Percentiles rank a stretch among this genome's conserved stretches.
phyloP scores from a whole-genome alignment of 768 basidiomycete species.

The Sistotremastrum niveocremeum region DNA sequence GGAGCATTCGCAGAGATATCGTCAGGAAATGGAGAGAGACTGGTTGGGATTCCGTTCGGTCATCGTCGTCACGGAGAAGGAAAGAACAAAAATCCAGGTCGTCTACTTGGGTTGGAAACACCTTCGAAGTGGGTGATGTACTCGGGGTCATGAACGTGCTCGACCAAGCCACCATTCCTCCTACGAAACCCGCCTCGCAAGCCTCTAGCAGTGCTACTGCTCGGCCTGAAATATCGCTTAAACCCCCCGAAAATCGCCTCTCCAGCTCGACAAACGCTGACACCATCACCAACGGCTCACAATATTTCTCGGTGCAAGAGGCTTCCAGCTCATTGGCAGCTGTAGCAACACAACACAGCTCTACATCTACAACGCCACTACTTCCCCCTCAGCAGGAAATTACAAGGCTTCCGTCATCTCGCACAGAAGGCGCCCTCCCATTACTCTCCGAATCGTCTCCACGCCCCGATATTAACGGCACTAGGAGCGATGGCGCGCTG shows the following conservation, averaged over 20 bases:
- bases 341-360: not conserved
- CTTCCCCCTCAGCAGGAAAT: not conserved
- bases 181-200: not conserved
- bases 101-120: conserved; percentile 48
- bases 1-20: conserved; percentile 31
- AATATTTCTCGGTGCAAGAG: not conserved
- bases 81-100: too few relatives aligned
- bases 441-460: not conserved
- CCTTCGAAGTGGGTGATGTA: conserved; percentile 68
- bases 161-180: conserved; percentile 16
- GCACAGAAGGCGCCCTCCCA: not conserved
- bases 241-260: not conserved
- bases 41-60: not conserved
- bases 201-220: not conserved
- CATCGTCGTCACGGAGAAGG: too few relatives aligned
- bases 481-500: too few relatives aligned
- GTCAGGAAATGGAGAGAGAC: conserved; percentile 29
- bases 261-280: not conserved
- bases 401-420: not conserved
- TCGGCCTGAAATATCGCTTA: not conserved
- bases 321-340: not conserved
- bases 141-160: conserved; percentile 49
- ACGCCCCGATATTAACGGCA: not conserved
- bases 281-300: not conserved
- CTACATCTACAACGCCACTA: conserved; percentile 1